Percentiles rank a stretch among this genome's conserved stretches.
phyloP scores from a whole-genome alignment of 2,329 filamentous ascomycete genomes.

The Pseudogymnoascus sp. region DNA sequence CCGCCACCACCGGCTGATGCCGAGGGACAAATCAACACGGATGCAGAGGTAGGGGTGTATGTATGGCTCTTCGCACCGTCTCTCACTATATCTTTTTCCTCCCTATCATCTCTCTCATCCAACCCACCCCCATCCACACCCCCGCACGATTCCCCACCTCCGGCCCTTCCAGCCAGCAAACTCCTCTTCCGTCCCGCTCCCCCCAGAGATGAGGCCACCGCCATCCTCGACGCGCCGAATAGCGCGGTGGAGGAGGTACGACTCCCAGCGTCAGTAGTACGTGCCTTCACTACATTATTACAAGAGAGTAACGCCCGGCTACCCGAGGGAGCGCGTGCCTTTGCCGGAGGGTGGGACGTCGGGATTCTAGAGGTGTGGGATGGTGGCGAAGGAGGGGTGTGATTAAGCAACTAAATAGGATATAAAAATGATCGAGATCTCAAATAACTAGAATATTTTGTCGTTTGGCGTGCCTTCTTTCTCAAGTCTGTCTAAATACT shows the following conservation, averaged over 20 bases:
- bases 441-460: background rate
- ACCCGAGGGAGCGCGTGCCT: conserved; percentile 46
- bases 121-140: conserved; percentile 36
- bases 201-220: conserved; percentile 39
- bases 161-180: background rate
- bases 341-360: conserved; percentile 56
- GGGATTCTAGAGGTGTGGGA: conserved; percentile 51
- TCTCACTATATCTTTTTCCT: background rate
- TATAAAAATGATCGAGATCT: background rate
- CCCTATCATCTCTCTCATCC: background rate
- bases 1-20: background rate
- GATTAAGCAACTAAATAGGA: background rate
- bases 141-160: conserved; percentile 2
- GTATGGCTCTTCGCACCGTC: conserved; percentile 6
- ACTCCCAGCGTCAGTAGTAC: conserved; percentile 43
- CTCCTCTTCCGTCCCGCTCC: background rate
- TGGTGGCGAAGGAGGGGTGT: conserved; percentile 4
- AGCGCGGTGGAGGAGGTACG: conserved; percentile 49
- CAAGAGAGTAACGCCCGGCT: conserved; percentile 41
- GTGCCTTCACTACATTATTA: conserved; percentile 36
- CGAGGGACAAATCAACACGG: background rate
- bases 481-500: background rate
- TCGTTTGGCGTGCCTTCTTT: background rate
- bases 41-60: background rate
- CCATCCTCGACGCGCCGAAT: conserved; percentile 41